Percentiles rank a stretch among this genome's conserved stretches.
Evolutionary conservation across 805 yeast species (phyloP).

Genomic region (Brettanomyces custersianus): DNA sequence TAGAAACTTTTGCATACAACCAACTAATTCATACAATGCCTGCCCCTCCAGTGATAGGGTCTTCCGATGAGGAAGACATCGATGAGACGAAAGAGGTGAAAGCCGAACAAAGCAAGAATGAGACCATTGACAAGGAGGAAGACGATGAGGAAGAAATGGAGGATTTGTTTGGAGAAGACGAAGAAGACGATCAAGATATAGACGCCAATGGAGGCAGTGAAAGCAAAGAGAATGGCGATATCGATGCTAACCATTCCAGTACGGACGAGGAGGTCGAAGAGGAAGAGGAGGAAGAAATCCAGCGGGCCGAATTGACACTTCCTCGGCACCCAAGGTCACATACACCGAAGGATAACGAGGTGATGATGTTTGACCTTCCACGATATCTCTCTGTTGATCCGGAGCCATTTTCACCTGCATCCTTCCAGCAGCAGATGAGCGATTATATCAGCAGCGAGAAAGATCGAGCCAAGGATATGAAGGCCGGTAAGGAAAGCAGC

Average conservation of each 20-base stretch:
- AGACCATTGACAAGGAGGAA: slow-evolving; percentile 2
- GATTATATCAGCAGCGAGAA: slow-evolving; percentile 29
- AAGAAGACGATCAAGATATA: slow-evolving; percentile 1
- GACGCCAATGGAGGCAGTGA: slow-evolving; percentile 12
- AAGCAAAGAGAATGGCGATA: slow-evolving; percentile 29
- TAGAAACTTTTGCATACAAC: neutral
- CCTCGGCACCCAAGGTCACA: slow-evolving; percentile 46
- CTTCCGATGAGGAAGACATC: neutral
- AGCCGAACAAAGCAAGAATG: neutral
- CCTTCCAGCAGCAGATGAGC: slow-evolving; percentile 38
- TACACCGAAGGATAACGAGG: slow-evolving; percentile 23
- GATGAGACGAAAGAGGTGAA: neutral
- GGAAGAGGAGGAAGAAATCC: slow-evolving; percentile 24
- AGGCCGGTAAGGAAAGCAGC: slow-evolving; percentile 7
- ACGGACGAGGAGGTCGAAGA: slow-evolving; percentile 27
- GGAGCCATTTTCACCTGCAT: slow-evolving; percentile 70
- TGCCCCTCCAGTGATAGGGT: slow-evolving; percentile 1
- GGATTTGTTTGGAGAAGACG: slow-evolving; percentile 6
- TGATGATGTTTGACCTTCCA: slow-evolving; percentile 56
- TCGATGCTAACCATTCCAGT: slow-evolving; percentile 25
- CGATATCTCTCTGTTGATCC: slow-evolving; percentile 78
- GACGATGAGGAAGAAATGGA: slow-evolving; percentile 6
- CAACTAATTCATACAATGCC: neutral
- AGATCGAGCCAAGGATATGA: slow-evolving; percentile 26
- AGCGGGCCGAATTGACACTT: slow-evolving; percentile 30